Evolutionary conservation across 164 flowering plant species (phyloP), one percentile per base, ranked within the genome.

Genomic region (Taxillus chinensis): DNA sequence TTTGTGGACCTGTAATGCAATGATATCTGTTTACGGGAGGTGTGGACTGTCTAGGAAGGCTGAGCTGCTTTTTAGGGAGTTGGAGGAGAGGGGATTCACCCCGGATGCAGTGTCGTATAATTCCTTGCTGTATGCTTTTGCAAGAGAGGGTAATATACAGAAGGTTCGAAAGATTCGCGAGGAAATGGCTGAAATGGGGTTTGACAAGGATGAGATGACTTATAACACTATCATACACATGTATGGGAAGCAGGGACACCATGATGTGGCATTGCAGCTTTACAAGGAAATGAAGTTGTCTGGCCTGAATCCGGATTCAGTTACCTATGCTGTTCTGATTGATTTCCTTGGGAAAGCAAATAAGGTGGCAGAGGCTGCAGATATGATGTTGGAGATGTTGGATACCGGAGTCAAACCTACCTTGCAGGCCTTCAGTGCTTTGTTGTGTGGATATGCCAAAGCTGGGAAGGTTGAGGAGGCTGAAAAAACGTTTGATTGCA

Each of bases 51-150:
- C 88, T 4, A 65, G 27, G 10, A 78, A 83, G 49, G 99, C 96
- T 6, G 95, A 87, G 70, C 46, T 71, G 53, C 83, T 95, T 8
- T 86, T 89, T 64, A 74, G 70, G 59, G 89, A 87, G 54, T 61
- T 95, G 78, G 82, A 80, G 66, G 60, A 74, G 0, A 89, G 77
- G 66, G 93, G 96, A 14, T 84, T 87, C 63, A 68, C 63, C 39
- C 97, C 99, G 0, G 99, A 95, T 78, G 97, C 96, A 8, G 97
- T 95, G 60, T 83, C 97, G 0, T 90, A 86, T 61, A 95, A 95
- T 74, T 87, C 99, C 39, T 65, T 95, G 65, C 75, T 95, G 13
- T 87, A 86, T 80, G 99, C 97, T 54, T 95, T 82, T 83, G 89
- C 97, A 39, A 83, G 80, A 74, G 95, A 86, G 56, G 89, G 97